Conservation (phyloP, 2,329 filamentous ascomycete species). For the Sporothrix pallida region DNA sequence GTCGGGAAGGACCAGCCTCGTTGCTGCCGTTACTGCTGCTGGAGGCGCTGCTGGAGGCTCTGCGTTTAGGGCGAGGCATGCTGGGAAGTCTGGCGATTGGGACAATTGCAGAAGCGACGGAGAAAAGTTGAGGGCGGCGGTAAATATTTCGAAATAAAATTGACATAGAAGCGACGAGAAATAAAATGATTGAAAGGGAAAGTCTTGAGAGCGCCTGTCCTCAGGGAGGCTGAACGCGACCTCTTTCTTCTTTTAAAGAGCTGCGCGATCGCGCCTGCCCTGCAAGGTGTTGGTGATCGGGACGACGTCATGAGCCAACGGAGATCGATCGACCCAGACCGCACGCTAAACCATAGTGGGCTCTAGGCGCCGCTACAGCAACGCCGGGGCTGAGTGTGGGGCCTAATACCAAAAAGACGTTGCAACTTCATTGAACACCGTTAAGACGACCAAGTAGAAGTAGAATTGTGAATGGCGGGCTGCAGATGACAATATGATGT, state of each 20-base stretch:
- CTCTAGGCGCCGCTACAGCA: neutral
- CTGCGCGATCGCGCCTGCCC: constrained; percentile 18
- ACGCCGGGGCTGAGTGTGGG: no score
- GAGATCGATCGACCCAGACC: constrained; percentile 11
- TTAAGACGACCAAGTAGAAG: no score
- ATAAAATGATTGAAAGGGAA: no score
- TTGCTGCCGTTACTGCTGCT: no score
- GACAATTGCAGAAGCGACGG: neutral
- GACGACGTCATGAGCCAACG: neutral
- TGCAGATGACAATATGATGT: no score
- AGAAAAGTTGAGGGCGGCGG: neutral
- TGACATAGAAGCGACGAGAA: neutral
- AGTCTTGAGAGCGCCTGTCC: neutral
- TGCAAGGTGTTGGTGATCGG: neutral
- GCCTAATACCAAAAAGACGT: no score
- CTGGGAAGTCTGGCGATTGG: neutral
- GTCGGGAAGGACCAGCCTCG: neutral
- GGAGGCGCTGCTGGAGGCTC: neutral
- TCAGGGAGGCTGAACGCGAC: neutral
- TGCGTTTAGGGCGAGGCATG: constrained; percentile 25
- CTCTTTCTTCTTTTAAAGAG: neutral
- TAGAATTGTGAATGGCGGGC: no score
- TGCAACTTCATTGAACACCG: no score
- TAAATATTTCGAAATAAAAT: neutral
- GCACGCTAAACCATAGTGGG: constrained; percentile 7